Evolutionary conservation across 306 rosid genomes (phyloP), one percentile per base, ranked within the genome.

Genomic region (Fragaria vesca): DNA sequence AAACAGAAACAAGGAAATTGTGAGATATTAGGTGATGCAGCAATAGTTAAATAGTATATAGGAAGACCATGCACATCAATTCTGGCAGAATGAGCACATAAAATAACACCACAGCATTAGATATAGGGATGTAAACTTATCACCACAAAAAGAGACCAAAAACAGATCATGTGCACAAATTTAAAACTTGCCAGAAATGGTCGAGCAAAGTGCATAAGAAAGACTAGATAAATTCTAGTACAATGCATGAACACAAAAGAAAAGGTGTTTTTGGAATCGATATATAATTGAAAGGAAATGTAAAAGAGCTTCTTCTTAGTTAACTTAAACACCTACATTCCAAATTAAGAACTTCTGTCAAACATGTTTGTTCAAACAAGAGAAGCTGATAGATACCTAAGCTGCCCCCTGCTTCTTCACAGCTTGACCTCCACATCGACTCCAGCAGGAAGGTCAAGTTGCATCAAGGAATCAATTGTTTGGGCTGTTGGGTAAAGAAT

Each of bases 361-460:
- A 43, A 43, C 6, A 60, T 28, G 5, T 60, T 60, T 43, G 34
- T 2, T 52, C 36, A 57, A 3, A 40, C 70, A 2, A 43, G 47
- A 48, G 48, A 69, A 60, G 45, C 28, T 32, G 36, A 74, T 1
- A 30, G 70, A 74, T 84, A 84, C 88, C 88, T 71, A 43, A 26
- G 76, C 62, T 55, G 77, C 45, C 62, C 55, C 26, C 17, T 69
- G 57, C 62, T 74, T 78, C 81, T 71, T 87, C 86, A 95, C 67
- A 95, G 96, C 88, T 95, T 95, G 85, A 95, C 99, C 87, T 95
- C 99, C 57, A 95, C 97, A 76, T 95, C 99, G 40, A 95, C 99
- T 76, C 97, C 99, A 73, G 97, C 99, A 69, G 99, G 99, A 81
- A 95, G 89, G 85, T 95, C 97, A 34, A 95, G 97, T 72, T 84